Evolutionary conservation across 805 yeast species (phyloP).

Genomic region (Nakazawaea wickerhamii): DNA sequence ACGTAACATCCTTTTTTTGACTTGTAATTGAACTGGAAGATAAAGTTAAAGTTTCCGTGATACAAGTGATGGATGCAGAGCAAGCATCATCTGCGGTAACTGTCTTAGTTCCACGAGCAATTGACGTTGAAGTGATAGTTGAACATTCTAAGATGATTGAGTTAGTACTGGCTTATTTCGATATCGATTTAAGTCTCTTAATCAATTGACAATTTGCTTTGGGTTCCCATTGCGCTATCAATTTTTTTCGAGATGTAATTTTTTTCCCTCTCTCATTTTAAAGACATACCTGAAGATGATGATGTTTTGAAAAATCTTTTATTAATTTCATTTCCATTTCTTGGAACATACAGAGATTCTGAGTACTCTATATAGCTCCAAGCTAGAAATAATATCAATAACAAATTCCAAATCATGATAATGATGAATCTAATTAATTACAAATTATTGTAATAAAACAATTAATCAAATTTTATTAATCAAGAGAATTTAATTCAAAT

Average conservation of each 20-base stretch:
- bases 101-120: not conserved
- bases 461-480: not conserved
- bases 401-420: not conserved
- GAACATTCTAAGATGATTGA: not conserved
- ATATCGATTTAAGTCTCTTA: too few species aligned
- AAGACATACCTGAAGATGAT: not conserved
- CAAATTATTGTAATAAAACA: too few species aligned
- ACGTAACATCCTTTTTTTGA: not conserved
- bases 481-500: not conserved
- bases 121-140: not conserved
- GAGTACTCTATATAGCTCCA: not conserved
- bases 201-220: not conserved
- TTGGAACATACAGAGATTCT: not conserved
- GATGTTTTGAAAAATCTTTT: not conserved
- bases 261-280: too few species aligned
- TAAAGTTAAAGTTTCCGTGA: not conserved
- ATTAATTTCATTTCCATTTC: not conserved
- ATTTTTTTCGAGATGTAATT: not conserved
- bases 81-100: not conserved
- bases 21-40: not conserved
- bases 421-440: too few species aligned
- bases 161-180: not conserved
- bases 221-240: not conserved
- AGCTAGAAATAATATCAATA: not conserved
- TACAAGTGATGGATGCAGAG: slow-evolving; percentile 1